phyloP scores from a whole-genome alignment of 495 filamentous ascomycete genomes.

The Penicillium soppii region DNA sequence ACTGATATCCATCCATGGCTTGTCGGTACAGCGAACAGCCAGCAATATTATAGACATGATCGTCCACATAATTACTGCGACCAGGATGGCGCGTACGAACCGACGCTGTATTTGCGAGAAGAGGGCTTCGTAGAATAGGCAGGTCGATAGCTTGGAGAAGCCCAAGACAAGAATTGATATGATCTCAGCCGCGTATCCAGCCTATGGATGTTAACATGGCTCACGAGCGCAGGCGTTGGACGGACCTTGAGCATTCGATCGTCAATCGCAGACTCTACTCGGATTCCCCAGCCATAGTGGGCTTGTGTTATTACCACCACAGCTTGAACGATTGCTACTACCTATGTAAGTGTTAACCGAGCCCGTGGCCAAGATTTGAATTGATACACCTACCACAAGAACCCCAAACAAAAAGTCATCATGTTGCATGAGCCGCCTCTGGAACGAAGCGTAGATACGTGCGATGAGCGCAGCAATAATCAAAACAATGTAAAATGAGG shows the following conservation, averaged over 20 bases:
- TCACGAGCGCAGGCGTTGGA: too few relatives aligned
- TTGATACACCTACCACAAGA: constrained; percentile 18
- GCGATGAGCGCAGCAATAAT: constrained; percentile 18
- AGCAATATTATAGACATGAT: constrained; percentile 13
- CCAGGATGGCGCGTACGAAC: constrained; percentile 9
- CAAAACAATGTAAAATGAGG: constrained; percentile 22
- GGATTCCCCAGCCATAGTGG: constrained; percentile 22
- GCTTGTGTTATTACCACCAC: constrained; percentile 8
- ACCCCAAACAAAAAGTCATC: constrained; percentile 24
- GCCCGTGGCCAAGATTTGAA: neutral
- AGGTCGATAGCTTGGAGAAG: constrained; percentile 17
- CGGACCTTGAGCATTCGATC: constrained; percentile 18
- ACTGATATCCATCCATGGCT: constrained; percentile 6
- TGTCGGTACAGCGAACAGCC: constrained; percentile 6
- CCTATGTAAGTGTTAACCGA: constrained; percentile 1
- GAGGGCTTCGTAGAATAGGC: constrained; percentile 13
- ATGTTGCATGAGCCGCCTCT: constrained; percentile 10
- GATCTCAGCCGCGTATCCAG: constrained; percentile 19
- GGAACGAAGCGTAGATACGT: constrained; percentile 15
- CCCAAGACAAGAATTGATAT: constrained; percentile 17
- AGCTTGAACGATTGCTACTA: constrained; percentile 11
- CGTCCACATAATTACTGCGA: constrained; percentile 12
- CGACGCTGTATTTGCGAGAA: constrained; percentile 10
- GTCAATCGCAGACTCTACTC: neutral
- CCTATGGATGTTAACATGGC: constrained; percentile 6